Conservation (phyloP, 495 filamentous ascomycete genomes). For the Lasiosphaeria miniovina region DNA sequence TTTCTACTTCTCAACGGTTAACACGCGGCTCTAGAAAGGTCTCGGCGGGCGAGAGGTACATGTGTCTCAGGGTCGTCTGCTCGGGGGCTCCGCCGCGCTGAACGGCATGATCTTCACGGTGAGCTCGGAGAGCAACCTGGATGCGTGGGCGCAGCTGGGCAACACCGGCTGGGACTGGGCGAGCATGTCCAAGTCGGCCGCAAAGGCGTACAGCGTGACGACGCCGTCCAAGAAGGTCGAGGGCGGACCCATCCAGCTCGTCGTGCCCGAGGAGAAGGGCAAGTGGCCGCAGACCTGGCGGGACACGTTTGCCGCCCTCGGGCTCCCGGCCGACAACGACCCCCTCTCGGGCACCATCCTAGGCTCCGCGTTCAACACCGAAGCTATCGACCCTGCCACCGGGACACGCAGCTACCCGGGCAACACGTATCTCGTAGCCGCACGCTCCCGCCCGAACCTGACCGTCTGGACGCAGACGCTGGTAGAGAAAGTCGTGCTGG, state of each 20-base stretch:
- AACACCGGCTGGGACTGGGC: conserved; percentile 42
- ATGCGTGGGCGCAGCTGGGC: conserved; percentile 40
- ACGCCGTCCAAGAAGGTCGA: conserved; percentile 1
- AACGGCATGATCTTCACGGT: conserved; percentile 20
- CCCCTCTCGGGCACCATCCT: conserved; percentile 21
- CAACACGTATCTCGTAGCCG: conserved; percentile 25
- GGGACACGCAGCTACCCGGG: conserved; percentile 27
- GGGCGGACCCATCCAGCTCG: conserved; percentile 17
- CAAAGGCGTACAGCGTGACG: conserved; percentile 16
- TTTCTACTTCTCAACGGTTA: neutral
- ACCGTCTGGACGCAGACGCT: conserved; percentile 33
- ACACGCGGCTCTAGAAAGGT: conserved; percentile 17
- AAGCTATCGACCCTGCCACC: conserved; percentile 32
- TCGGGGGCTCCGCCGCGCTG: conserved; percentile 22
- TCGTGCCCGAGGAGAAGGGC: conserved; percentile 16
- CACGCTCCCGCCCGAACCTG: conserved; percentile 36
- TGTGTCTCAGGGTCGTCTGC: conserved; percentile 38
- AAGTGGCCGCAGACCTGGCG: conserved; percentile 25
- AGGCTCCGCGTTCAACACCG: conserved; percentile 32
- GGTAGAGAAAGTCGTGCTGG: conserved; percentile 42
- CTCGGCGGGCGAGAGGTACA: conserved; percentile 46
- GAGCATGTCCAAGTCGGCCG: conserved; percentile 27
- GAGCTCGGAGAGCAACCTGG: conserved; percentile 22
- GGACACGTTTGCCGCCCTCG: conserved; percentile 26
- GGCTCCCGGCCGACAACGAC: conserved; percentile 15